Base-by-base conservation (phyloP, 306 rosid species). In the Vigna unguiculata region DNA sequence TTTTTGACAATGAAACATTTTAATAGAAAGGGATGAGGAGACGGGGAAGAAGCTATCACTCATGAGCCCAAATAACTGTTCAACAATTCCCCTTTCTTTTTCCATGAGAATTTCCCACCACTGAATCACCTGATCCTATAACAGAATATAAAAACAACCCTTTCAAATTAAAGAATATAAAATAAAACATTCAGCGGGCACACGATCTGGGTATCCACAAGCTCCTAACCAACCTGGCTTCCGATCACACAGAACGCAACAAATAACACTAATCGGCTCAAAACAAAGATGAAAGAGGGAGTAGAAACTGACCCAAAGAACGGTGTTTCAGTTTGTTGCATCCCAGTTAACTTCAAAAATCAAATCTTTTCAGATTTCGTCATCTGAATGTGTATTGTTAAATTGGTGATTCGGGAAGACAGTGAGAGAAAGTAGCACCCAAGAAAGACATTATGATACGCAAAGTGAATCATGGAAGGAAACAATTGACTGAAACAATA, bases 381-480 rank as follows among this genome's bases (percentile, higher is more conserved):
- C 32, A 28, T 28, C 32, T 28, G 46, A 61, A 57, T 4, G 76
- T 9, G 22, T 55, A 34, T 10, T n/a, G 57, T 19, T 46, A 58
- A 64, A 36, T 11, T 3, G 49, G 71, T 12, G 54, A 21, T 38
- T 49, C 62, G 66, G 64, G 22, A 49, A 60, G 69, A 49, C 6
- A 67, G 54, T 36, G 58, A 62, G 67, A 82, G 73, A 68, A 15
- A 77, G 14, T 5, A 70, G 79, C 14, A 84, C 74, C 70, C 0
- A 78, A 75, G 75, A 80, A 78, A 80, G 76, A 16, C 78, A 74
- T 70, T 41, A 61, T 64, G 41, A 17, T n/a, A 61, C 7, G 24
- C 70, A 19, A 51, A 49, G 62, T 4, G 41, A 66, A 71, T 52
- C 32, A 70, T 11, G 19, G 65, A 79, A 82, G 74, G 8, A 28